Evolutionary conservation across 2,329 filamentous ascomycete species (phyloP), one percentile per base, ranked within the genome.

Genomic region (Pseudogymnoascus pannorum): DNA sequence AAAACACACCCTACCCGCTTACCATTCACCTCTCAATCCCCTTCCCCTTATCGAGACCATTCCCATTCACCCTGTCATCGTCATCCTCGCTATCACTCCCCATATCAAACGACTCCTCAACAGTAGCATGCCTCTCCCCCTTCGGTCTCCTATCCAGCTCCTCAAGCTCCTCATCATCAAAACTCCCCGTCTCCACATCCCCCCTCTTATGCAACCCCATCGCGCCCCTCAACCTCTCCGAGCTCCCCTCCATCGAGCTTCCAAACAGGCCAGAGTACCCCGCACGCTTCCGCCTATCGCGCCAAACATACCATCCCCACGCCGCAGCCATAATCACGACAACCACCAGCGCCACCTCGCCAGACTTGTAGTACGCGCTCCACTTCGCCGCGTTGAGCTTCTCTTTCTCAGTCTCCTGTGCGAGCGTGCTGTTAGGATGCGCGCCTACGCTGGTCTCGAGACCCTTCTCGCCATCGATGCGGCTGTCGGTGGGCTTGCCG

Each of bases 291-390:
- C 83, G 79, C 57, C 86, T 81, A 62, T 84, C 80, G 62, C 79
- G 79, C 83, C 84, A 88, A 69, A 89, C 75, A 66, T 81, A 87
- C 71, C 82, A 84, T 8, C 81, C 86, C 81, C 85, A 89, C 31
- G 81, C 73, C 11, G 73, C 75, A 1, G 86, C 86, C 4, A 82
- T 81, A 60, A 89, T 82, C 58, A 85, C 76, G 16, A 90, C 85
- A 36, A 90, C 77, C 1, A 89, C 80, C 2, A 91, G 77, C 1
- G 84, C 87, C 8, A 86, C 84, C 70, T 89, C 87, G 48, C 87
- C 87, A 1, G 85, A 88, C 67, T 86, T 85, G 70, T 87, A 85
- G 70, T 91, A 91, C 0, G 87, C 87, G 51, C 82, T 80, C 84
- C 87, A 87, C 63, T 86, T 83, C 0, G 87, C 86, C 31, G 86